Evolutionary conservation across 2,329 filamentous ascomycete species (phyloP), one percentile per base, ranked within the genome.

Genomic region (Xylariaceae sp.): DNA sequence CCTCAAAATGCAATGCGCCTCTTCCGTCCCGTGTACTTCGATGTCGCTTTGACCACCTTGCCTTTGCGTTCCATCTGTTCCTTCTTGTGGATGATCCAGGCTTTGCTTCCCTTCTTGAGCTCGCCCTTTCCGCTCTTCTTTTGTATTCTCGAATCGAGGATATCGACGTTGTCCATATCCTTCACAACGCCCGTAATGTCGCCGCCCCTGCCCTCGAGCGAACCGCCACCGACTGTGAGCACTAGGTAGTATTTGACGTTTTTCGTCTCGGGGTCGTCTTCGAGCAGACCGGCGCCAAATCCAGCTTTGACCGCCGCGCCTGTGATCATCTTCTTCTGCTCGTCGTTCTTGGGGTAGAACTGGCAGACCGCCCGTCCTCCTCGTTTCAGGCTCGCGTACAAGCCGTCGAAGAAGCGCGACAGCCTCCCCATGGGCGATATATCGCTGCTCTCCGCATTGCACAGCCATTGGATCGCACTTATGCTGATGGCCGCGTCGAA

Each of bases 401-500:
- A 66, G 0, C 88, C 88, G 55, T 94, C 88, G 63, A 98, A 98
- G 59, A 98, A 98, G 31, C 90, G 73, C 4, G 78, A 75, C 17
- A 98, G 65, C 5, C 92, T 71, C 0, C 85, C 87, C 18, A 84
- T 76, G 1, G 88, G 85, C 1, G 77, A 85, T 0, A 92, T 89
- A 34, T 94, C 88, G 57, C 79, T 86, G 43, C 77, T 85, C 62
- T 97, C 92, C 28, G 90, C 92, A 62, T 95, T 97, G 64, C 92
- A 98, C 19, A 98, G 73, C 92, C 92, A 98, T 64, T 98, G 92
- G n/a, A 98, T 85, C 1, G 92, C 92, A 52, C 81, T 88, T 59
- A 98, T 97, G 56, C 82, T 88, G 53, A 98, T 88, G 15, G 92
- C 92, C 0, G 90, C 92, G 60, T 98, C 92, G 59, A 98, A 98